Evolutionary conservation across 352 stramenopile genomes (phyloP), one percentile per base, ranked within the genome.

Genomic region (Aphanomyces stellatus): DNA sequence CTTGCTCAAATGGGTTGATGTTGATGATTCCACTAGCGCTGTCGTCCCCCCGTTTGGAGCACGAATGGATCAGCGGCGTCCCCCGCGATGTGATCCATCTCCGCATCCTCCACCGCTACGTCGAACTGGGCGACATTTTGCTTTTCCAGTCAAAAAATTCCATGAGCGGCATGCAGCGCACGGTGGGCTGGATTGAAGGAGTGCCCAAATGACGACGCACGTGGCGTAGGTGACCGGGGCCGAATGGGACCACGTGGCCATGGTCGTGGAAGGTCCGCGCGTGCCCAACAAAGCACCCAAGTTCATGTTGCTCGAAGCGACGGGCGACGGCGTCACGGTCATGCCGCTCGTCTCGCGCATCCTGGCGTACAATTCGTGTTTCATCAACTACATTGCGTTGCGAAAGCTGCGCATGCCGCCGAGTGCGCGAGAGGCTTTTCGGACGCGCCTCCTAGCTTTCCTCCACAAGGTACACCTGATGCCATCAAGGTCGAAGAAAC

Each of bases 301-400:
- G 43, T 51, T 56, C 17, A 24, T 56, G 43, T 25, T 65, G 13
- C 25, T 65, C 22, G 57, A 65, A 55, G 57, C 57, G 8, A 65
- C 57, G 5, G 57, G 57, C 24, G 57, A 65, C 28, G 57, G 57
- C 19, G 57, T 65, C 11, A 65, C 57, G 15, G 11, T 53, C 15
- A n/a, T 56, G 6, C 57, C 57, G 8, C 31, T 65, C 10, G 57
- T 65, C 17, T 34, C 57, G 0, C 57, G 57, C 15, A 53, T 65
- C 25, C 34, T 65, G 17, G 57, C 57, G 15, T 65, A 65, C 43
- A 56, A 37, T 33, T 55, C 57, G 19, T 65, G 57, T 22, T 65
- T 65, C 56, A 65, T 46, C 2, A 56, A 41, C 28, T 65, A 65
- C 57, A 65, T 65, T 41, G 57, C 57, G 17, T 34, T 65, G 25